phyloP scores from a whole-genome alignment of 345 rosid species.

The Linum lewisii region DNA sequence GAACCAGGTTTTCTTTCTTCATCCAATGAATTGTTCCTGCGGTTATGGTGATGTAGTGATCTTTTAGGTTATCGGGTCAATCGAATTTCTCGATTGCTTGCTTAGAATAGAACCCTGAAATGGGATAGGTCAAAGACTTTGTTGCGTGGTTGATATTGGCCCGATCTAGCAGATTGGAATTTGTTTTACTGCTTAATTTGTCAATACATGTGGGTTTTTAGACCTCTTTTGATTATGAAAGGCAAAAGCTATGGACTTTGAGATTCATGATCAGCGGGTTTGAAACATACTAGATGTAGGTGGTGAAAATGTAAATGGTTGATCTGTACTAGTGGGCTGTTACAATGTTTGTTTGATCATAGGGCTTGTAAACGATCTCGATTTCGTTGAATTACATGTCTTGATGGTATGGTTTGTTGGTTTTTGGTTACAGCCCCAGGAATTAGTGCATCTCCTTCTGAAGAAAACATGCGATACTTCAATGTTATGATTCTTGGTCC shows the following conservation, averaged over 20 bases:
- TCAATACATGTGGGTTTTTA: not conserved
- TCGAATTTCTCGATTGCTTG: not conserved
- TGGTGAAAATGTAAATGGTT: not conserved
- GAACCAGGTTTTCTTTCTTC: constrained; percentile 64
- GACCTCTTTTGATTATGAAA: not conserved
- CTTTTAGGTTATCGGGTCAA: not conserved
- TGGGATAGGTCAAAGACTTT: not conserved
- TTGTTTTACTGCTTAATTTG: not conserved
- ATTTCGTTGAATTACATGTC: not conserved
- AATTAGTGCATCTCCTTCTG: constrained; percentile 94
- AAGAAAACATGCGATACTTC: constrained; percentile 91
- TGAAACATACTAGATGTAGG: not conserved
- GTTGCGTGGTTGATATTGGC: not conserved
- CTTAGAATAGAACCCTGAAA: not conserved
- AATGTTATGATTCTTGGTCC: constrained; percentile 98
- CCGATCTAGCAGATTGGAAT: not conserved
- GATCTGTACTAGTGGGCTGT: not conserved
- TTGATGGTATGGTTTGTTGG: not conserved
- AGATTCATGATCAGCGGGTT: not conserved
- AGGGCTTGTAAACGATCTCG: not conserved
- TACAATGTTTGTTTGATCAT: not conserved
- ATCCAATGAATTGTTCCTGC: not conserved
- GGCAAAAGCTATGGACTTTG: not conserved
- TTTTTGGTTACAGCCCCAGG: constrained; percentile 65
- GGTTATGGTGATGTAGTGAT: not conserved